Base-by-base conservation (phyloP, 805 yeast genomes). In the Zygoascus tannicola region DNA sequence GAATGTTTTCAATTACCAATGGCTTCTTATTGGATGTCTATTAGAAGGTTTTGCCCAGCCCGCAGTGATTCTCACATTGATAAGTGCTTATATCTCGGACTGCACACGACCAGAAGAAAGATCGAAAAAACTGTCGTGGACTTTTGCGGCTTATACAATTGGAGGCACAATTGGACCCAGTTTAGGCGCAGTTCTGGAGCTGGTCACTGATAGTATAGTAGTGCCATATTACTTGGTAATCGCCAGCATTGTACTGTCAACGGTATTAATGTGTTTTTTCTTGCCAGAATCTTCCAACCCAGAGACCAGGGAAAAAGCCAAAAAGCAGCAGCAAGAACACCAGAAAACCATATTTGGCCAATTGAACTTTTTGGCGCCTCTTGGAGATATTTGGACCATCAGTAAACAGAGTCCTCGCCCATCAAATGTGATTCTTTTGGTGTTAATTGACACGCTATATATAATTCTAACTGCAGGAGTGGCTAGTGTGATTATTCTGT, bases 1-100 rank as follows among this genome's bases (percentile, higher is more conserved):
- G 38, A n/a, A 12, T 4, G 3, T 7, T 4, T 4, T 40, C 7
- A 28, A 33, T 33, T 40, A 32, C 16, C 35, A 33, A 7, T 40
- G 35, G 32, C 38, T 40, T 14, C 16, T 40, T 15, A 8, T 26
- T 8, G 38, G 38, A 21, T 32, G 38, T 18, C 15, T 40, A 4
- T 34, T 40, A 3, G 44, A 40, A 15, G 44, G 44, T n/a, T 8
- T 40, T 22, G 32, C 44, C 22, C 22, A 19, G 23, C 38, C 44
- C 7, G 22, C 44, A 18, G 38, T 40, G 5, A 32, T 40, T n/a
- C 15, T 15, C 16, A 18, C 44, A 19, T 20, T 40, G 15, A 22
- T 40, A 3, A n/a, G 32, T 4, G 44, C 44, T 4, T 40, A 40
- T 34, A 23, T 40, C 19, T 10, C 21, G 12, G 35, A 30, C 19